phyloP scores from a whole-genome alignment of 768 basidiomycete species.

The Steccherinum ochraceum region DNA sequence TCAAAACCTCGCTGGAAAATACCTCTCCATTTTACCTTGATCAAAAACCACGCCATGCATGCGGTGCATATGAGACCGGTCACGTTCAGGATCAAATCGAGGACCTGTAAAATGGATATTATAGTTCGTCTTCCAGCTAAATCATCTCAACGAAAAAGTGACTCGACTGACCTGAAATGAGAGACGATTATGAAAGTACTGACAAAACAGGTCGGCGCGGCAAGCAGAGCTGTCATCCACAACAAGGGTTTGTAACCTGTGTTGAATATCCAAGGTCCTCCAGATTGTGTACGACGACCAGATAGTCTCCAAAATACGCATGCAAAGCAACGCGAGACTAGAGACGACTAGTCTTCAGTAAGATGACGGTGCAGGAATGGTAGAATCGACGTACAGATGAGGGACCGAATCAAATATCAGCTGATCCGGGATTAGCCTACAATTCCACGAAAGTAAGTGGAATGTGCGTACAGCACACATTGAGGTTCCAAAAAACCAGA shows the following conservation, averaged over 20 bases:
- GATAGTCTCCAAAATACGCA: slow-evolving; percentile 37
- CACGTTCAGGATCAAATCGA: slow-evolving; percentile 40
- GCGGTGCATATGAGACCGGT: slow-evolving; percentile 35
- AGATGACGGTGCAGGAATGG: too few species aligned
- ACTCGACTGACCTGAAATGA: slow-evolving; percentile 37
- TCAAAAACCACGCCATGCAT: slow-evolving; percentile 40
- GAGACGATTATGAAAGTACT: slow-evolving; percentile 35
- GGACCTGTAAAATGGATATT: slow-evolving; percentile 37
- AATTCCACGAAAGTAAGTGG: too few species aligned
- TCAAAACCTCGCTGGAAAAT: too few species aligned
- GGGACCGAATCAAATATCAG: slow-evolving; percentile 49
- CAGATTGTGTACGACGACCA: slow-evolving; percentile 50
- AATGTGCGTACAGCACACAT: slow-evolving; percentile 31
- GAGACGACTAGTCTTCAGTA: not conserved
- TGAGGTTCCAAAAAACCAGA: slow-evolving; percentile 50
- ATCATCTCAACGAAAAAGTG: too few species aligned
- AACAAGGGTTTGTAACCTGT: slow-evolving; percentile 33
- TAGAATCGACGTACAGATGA: slow-evolving; percentile 45
- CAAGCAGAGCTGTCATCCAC: slow-evolving; percentile 38
- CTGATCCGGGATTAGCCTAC: too few species aligned
- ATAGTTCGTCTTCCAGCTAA: too few species aligned
- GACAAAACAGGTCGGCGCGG: slow-evolving; percentile 38
- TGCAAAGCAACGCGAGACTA: slow-evolving; percentile 43
- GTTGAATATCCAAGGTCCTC: slow-evolving; percentile 32
- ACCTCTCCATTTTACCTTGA: too few species aligned